Evolutionary conservation across 768 basidiomycete species (phyloP).

Genomic region (Lactifluus rugatus): DNA sequence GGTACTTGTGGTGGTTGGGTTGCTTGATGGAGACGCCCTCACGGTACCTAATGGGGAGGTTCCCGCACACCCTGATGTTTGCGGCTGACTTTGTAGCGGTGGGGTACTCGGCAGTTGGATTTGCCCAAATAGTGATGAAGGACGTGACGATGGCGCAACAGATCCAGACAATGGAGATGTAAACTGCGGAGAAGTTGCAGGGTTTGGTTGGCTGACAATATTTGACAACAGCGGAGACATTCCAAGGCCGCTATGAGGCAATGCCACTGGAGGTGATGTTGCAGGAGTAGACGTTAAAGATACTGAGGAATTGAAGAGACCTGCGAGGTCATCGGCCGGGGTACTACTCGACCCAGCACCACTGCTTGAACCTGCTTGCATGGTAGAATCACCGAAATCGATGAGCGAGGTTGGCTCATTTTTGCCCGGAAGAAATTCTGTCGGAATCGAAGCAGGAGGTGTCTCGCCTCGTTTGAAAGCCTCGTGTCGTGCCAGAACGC

Average conservation of each 20-base stretch:
- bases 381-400: slow-evolving; percentile 57
- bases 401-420: slow-evolving; percentile 47
- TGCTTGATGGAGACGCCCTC: slow-evolving; percentile 1
- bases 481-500: slow-evolving; percentile 80
- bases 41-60: background rate
- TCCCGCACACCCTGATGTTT: slow-evolving; percentile 9
- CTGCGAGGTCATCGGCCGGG: slow-evolving; percentile 49
- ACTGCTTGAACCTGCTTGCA: slow-evolving; percentile 19
- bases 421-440: slow-evolving; percentile 38
- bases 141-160: background rate
- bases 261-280: background rate
- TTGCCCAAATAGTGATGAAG: slow-evolving; percentile 13
- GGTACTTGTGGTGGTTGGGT: background rate
- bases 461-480: slow-evolving; percentile 91
- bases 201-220: background rate
- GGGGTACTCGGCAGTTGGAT: slow-evolving; percentile 20
- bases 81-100: slow-evolving; percentile 11
- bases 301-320: slow-evolving; percentile 39
- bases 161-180: slow-evolving; percentile 5
- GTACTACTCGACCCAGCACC: slow-evolving; percentile 21
- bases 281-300: background rate
- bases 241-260: slow-evolving; percentile 6
- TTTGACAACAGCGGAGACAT: background rate
- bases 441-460: slow-evolving; percentile 51
- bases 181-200: slow-evolving; percentile 5